Evolutionary conservation across 768 basidiomycete genomes (phyloP).

Genomic region (Hortiboletus flavorubellus): DNA sequence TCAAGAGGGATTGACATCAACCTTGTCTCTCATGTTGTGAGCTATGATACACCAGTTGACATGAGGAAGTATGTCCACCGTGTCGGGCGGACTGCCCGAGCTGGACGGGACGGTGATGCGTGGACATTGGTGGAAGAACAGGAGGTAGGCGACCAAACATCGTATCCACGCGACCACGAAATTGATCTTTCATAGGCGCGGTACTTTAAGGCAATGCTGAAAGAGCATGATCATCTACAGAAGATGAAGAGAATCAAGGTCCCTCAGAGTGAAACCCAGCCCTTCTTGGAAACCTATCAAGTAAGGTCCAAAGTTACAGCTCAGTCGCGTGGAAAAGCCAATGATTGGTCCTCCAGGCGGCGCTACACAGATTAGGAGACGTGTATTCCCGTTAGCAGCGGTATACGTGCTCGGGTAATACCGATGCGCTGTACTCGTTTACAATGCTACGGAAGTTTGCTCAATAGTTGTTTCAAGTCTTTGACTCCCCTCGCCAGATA

Average conservation of each 20-base stretch:
- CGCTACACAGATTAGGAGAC: constrained; percentile 29
- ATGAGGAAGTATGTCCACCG: constrained; percentile 98
- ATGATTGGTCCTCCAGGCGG: constrained; percentile 21
- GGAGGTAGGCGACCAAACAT: constrained; percentile 47
- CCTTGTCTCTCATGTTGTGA: constrained; percentile 88
- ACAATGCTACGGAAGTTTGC: background rate
- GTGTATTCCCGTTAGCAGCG: constrained; percentile 20
- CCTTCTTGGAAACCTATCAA: constrained; percentile 62
- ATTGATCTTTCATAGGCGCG: constrained; percentile 53
- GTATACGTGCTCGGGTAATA: background rate
- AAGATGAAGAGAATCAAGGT: constrained; percentile 68
- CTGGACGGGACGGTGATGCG: constrained; percentile 82
- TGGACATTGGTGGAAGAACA: constrained; percentile 97
- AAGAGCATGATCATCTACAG: constrained; percentile 63
- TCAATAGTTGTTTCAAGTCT: too few species aligned
- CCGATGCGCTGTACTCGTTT: background rate
- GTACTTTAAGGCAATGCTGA: constrained; percentile 83
- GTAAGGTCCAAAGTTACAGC: constrained; percentile 36
- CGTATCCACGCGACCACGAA: background rate
- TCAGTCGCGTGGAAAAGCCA: background rate
- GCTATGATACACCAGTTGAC: constrained; percentile 95
- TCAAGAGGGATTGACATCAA: constrained; percentile 95
- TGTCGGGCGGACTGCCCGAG: constrained; percentile 93
- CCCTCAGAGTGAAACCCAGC: constrained; percentile 54
- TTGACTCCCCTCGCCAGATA: too few species aligned